Conservation (phyloP, 305 asterid genomes). For the Ilex paraguariensis region DNA sequence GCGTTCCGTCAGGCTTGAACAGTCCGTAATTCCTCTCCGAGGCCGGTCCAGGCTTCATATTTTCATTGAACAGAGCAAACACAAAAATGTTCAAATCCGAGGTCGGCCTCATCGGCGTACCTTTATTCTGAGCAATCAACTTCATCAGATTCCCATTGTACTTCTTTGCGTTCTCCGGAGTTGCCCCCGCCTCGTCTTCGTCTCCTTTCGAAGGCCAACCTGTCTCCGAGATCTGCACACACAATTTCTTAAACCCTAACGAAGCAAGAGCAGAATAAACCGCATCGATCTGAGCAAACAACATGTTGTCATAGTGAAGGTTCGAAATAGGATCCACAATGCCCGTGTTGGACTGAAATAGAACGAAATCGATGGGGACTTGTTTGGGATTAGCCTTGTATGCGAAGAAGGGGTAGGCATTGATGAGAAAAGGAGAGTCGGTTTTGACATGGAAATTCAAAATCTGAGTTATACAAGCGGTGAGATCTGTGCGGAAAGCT, state of each 20-base stretch:
- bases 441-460: conserved; percentile 57
- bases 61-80: conserved; percentile 84
- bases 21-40: conserved; percentile 81
- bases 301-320: conserved; percentile 64
- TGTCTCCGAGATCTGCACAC: conserved; percentile 73
- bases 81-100: conserved; percentile 49
- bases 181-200: conserved; percentile 65
- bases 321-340: conserved; percentile 38
- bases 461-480: conserved; percentile 36
- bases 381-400: conserved; percentile 59
- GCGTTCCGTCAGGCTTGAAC: conserved; percentile 75
- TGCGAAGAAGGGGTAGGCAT: conserved; percentile 81
- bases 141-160: conserved; percentile 62
- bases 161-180: conserved; percentile 67
- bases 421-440: conserved; percentile 59
- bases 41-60: conserved; percentile 76
- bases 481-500: conserved; percentile 43
- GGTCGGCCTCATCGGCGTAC: conserved; percentile 73
- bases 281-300: conserved; percentile 74
- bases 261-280: conserved; percentile 56
- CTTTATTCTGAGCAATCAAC: conserved; percentile 47
- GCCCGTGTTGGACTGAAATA: conserved; percentile 50
- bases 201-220: conserved; percentile 97
- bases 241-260: conserved; percentile 59
- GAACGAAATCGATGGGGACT: conserved; percentile 54